These are phyloP conservation scores for Oenanthe javanica DNA, from an alignment of 140 eudicot genomes.

Conservation along the genomic window DNA sequence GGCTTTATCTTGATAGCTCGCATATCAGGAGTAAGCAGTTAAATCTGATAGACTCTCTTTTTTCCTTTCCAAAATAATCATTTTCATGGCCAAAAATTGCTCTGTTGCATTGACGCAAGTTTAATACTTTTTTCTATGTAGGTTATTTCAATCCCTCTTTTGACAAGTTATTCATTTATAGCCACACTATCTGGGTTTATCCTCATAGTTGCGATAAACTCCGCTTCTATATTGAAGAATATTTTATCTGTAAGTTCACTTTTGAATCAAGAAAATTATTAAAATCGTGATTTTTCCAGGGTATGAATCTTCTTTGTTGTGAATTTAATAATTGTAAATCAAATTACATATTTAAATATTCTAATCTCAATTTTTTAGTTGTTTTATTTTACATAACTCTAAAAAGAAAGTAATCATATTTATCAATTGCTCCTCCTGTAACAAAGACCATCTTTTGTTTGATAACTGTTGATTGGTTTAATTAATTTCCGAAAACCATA, in stretches of 20 bases:
- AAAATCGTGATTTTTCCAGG: no score
- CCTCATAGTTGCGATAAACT: conserved; percentile 38
- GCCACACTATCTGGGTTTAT: conserved; percentile 48
- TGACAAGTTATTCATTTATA: conserved; percentile 64
- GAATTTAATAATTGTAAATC: no score
- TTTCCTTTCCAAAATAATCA: not conserved
- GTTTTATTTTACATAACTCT: no score
- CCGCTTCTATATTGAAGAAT: conserved; percentile 60
- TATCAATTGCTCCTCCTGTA: no score
- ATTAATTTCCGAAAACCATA: no score
- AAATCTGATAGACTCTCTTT: not conserved
- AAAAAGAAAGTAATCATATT: no score
- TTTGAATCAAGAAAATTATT: not conserved
- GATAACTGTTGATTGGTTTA: no score
- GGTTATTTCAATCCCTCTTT: conserved; percentile 59
- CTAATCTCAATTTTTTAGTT: no score
- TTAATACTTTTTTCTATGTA: conserved; percentile 14
- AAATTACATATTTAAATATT: no score
- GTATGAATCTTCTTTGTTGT: not conserved
- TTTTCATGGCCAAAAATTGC: not conserved
- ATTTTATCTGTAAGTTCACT: conserved; percentile 49
- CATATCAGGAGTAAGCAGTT: conserved; percentile 54
- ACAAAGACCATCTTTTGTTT: no score
- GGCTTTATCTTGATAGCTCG: conserved; percentile 67
- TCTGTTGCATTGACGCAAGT: not conserved